Evolutionary conservation across 495 filamentous ascomycete genomes (phyloP).

Genomic region (Hypoxylon rickii): DNA sequence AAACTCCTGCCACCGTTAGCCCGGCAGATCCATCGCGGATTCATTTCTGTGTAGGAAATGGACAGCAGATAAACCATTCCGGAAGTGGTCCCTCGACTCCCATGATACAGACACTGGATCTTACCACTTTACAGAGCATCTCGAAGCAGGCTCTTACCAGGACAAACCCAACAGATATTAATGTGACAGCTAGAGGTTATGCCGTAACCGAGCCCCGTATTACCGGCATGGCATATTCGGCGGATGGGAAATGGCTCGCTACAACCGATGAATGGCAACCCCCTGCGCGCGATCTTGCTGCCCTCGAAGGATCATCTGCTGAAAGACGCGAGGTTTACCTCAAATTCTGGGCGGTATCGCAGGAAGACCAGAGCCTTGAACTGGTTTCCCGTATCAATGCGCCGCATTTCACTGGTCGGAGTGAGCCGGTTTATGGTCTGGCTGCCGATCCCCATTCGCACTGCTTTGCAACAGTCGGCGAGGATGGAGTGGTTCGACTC

Average conservation of each 20-base stretch:
- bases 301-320: slow-evolving; percentile 47
- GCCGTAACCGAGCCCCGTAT: slow-evolving; percentile 75
- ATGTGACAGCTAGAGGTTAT: slow-evolving; percentile 68
- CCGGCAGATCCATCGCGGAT: slow-evolving; percentile 47
- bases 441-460: slow-evolving; percentile 64
- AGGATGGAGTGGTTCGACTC: slow-evolving; percentile 73
- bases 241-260: slow-evolving; percentile 87
- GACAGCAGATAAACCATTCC: slow-evolving; percentile 46
- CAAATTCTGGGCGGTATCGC: slow-evolving; percentile 86
- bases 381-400: slow-evolving; percentile 80
- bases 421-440: slow-evolving; percentile 70
- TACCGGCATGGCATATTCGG: slow-evolving; percentile 69
- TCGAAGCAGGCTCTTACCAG: slow-evolving; percentile 84
- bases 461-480: slow-evolving; percentile 82
- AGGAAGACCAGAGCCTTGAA: slow-evolving; percentile 66
- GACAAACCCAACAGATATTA: slow-evolving; percentile 82
- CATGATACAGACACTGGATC: slow-evolving; percentile 78
- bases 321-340: slow-evolving; percentile 74
- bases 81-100: slow-evolving; percentile 49
- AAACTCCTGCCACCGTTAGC: slow-evolving; percentile 42
- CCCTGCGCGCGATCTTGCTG: slow-evolving; percentile 63
- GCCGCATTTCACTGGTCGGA: slow-evolving; percentile 65
- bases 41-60: slow-evolving; percentile 52
- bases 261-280: slow-evolving; percentile 91
- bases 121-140: slow-evolving; percentile 70